Percentiles rank a stretch among this genome's conserved stretches.
Evolutionary conservation across 495 filamentous ascomycete genomes (phyloP).

Genomic region (Penicillium crystallinum): DNA sequence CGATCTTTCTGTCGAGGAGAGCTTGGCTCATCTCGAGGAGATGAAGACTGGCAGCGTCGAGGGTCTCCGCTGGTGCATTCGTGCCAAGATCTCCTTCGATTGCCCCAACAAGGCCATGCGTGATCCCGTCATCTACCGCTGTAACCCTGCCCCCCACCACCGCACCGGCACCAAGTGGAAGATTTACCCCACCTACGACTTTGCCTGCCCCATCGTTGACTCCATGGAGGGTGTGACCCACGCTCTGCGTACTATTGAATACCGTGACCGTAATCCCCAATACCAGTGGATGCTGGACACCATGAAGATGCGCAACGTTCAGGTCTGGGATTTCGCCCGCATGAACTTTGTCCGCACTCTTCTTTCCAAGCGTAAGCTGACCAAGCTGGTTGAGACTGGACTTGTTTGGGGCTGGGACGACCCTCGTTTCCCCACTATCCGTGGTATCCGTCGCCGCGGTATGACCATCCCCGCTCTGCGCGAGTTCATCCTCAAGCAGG

Average conservation of each 20-base stretch:
- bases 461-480: conserved; percentile 86
- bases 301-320: conserved; percentile 76
- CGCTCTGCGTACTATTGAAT: conserved; percentile 92
- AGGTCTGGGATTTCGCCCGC: conserved; percentile 96
- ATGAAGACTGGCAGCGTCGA: conserved; percentile 80
- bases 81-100: conserved; percentile 81
- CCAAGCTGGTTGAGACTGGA: conserved; percentile 83
- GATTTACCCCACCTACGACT: conserved; percentile 95
- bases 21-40: conserved; percentile 71
- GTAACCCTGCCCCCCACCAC: conserved; percentile 72
- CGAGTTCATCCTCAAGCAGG: conserved; percentile 91
- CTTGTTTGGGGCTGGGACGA: conserved; percentile 92
- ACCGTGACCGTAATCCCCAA: conserved; percentile 93
- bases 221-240: conserved; percentile 89
- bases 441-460: conserved; percentile 80
- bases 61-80: conserved; percentile 76
- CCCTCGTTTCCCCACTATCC: conserved; percentile 89
- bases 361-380: conserved; percentile 91
- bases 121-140: conserved; percentile 94
- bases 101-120: conserved; percentile 82
- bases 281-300: conserved; percentile 94
- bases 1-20: conserved; percentile 74
- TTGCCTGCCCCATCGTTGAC: conserved; percentile 89
- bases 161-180: conserved; percentile 88
- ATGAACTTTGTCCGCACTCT: conserved; percentile 93